Conservation (phyloP, 1,139 yeast species). For the Blastobotrys arbuscula region DNA sequence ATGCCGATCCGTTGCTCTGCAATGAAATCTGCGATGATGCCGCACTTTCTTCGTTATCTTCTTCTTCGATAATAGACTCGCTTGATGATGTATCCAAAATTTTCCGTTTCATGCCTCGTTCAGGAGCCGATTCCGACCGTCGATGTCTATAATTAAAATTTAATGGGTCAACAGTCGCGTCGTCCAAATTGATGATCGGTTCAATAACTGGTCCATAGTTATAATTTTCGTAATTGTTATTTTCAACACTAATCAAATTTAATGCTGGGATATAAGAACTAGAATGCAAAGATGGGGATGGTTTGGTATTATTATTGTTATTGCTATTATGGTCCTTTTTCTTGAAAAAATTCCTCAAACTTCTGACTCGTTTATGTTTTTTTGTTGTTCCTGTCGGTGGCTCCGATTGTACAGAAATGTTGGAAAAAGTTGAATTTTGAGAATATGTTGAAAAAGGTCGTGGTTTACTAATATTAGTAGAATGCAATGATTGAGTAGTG, state of each 20-base stretch:
- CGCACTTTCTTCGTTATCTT: slow-evolving; percentile 16
- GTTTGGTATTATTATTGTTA: background rate
- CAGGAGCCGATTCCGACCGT: slow-evolving; percentile 26
- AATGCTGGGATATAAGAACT: slow-evolving; percentile 19
- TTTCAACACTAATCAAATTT: slow-evolving; percentile 6
- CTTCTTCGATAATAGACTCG: slow-evolving; percentile 26
- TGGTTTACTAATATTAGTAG: slow-evolving; percentile 4
- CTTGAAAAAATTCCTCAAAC: slow-evolving; percentile 20
- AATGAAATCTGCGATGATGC: slow-evolving; percentile 18
- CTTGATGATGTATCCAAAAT: slow-evolving; percentile 20
- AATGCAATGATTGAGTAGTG: background rate
- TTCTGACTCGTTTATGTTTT: slow-evolving; percentile 20
- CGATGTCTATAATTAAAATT: slow-evolving; percentile 18
- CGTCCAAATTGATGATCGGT: slow-evolving; percentile 30
- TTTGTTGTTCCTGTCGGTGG: slow-evolving; percentile 1
- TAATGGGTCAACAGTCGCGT: slow-evolving; percentile 18
- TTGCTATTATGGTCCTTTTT: slow-evolving; percentile 1
- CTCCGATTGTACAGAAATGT: slow-evolving; percentile 10
- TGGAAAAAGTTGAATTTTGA: slow-evolving; percentile 2
- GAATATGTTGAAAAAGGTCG: slow-evolving; percentile 1
- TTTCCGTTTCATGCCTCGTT: slow-evolving; percentile 15
- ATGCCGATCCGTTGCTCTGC: slow-evolving; percentile 15
- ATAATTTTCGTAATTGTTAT: slow-evolving; percentile 8
- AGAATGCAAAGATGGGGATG: slow-evolving; percentile 12
- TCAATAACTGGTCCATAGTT: slow-evolving; percentile 5